Percentiles rank a stretch among this genome's conserved stretches.
Evolutionary conservation across 495 filamentous ascomycete genomes (phyloP).

Genomic region (Cercophora sp.): DNA sequence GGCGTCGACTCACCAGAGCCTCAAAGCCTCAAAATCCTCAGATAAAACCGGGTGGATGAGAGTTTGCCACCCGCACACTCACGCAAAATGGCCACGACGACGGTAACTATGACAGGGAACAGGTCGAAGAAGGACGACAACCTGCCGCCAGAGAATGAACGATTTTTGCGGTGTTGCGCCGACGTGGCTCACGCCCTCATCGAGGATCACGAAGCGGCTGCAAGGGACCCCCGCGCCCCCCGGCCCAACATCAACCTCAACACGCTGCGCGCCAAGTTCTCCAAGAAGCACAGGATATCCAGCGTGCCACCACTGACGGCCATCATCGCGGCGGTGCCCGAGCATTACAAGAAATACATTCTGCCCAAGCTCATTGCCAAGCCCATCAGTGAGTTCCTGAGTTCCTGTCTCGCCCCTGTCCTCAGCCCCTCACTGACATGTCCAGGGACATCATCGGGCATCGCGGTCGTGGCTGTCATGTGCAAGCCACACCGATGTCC

Average conservation of each 20-base stretch:
- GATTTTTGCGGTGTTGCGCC: constrained; percentile 87
- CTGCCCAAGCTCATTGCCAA: constrained; percentile 93
- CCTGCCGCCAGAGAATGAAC: constrained; percentile 85
- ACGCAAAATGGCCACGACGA: constrained; percentile 40
- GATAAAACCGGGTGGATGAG: neutral
- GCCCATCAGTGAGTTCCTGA: constrained; percentile 68
- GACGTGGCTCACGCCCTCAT: constrained; percentile 92
- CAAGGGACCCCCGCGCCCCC: constrained; percentile 63
- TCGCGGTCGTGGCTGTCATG: constrained; percentile 99
- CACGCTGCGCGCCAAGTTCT: constrained; percentile 75
- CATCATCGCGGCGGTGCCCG: constrained; percentile 94
- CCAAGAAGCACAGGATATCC: constrained; percentile 84
- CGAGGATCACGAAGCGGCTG: constrained; percentile 78
- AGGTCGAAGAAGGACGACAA: constrained; percentile 59
- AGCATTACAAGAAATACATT: constrained; percentile 99
- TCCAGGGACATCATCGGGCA: constrained; percentile 83
- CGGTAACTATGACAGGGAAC: constrained; percentile 35
- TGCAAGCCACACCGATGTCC: constrained; percentile 98
- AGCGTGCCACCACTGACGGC: constrained; percentile 88
- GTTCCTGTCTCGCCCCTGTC: neutral
- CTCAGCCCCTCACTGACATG: constrained; percentile 18
- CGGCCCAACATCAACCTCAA: constrained; percentile 92
- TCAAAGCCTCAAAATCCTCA: neutral
- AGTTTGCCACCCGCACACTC: neutral
- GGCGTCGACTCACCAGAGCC: too few species aligned